These are phyloP conservation scores for Proliferodiscus dingleyae DNA, from an alignment of 2,329 filamentous ascomycete genomes.

Conservation along the genomic window DNA sequence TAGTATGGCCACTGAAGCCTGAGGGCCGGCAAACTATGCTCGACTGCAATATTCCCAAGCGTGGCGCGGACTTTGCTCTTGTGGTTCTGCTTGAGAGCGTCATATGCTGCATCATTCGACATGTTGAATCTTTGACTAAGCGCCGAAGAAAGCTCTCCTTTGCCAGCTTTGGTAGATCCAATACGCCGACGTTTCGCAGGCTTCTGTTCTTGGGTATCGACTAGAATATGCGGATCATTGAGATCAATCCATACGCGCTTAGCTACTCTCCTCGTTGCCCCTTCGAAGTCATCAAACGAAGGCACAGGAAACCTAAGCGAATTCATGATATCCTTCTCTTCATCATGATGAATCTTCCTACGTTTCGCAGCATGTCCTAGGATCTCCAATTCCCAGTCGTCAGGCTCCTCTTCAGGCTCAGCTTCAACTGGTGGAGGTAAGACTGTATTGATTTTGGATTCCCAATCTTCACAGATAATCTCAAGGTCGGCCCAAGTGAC, in stretches of 20 bases:
- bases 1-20: slow-evolving; percentile 96
- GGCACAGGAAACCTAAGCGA: slow-evolving; percentile 59
- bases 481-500: slow-evolving; percentile 76
- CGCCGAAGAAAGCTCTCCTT: slow-evolving; percentile 65
- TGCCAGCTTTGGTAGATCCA: slow-evolving; percentile 55
- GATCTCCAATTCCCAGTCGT: slow-evolving; percentile 61
- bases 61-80: slow-evolving; percentile 93
- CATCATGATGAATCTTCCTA: slow-evolving; percentile 52
- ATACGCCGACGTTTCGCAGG: slow-evolving; percentile 51
- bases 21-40: slow-evolving; percentile 88
- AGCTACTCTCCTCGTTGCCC: slow-evolving; percentile 64
- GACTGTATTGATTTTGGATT: slow-evolving; percentile 49
- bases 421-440: slow-evolving; percentile 14
- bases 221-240: slow-evolving; percentile 79
- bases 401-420: slow-evolving; percentile 36
- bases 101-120: slow-evolving; percentile 93
- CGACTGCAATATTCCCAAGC: slow-evolving; percentile 84
- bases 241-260: slow-evolving; percentile 80
- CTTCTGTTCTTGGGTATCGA: slow-evolving; percentile 70
- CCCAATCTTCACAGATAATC: slow-evolving; percentile 84
- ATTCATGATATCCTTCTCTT: slow-evolving; percentile 54
- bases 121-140: slow-evolving; percentile 85
- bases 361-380: slow-evolving; percentile 53
- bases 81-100: slow-evolving; percentile 92
- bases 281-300: slow-evolving; percentile 76